These are phyloP conservation scores for Ceratocystis lukuohia DNA, from an alignment of 2,329 filamentous ascomycete genomes.

Conservation along the genomic window DNA sequence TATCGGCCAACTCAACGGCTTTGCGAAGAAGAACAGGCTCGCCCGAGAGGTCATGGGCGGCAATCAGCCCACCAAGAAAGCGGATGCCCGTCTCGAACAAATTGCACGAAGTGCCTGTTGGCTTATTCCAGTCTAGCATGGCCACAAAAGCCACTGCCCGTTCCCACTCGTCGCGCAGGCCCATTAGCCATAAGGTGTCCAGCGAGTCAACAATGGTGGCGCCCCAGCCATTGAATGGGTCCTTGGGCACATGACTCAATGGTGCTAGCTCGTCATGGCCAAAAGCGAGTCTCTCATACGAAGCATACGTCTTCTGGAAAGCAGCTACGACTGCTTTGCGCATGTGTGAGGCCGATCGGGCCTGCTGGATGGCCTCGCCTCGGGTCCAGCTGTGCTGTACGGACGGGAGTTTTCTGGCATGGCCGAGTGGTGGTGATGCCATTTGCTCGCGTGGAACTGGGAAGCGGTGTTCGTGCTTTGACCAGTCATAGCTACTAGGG, in stretches of 20 bases:
- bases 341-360: constrained; percentile 21
- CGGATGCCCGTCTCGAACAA: constrained; percentile 60
- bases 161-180: constrained; percentile 49
- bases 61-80: constrained; percentile 54
- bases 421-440: constrained; percentile 18
- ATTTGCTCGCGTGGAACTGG: constrained; percentile 21
- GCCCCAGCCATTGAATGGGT: constrained; percentile 54
- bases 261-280: constrained; percentile 50
- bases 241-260: constrained; percentile 36
- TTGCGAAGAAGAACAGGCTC: constrained; percentile 45
- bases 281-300: constrained; percentile 52
- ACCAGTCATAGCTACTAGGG: constrained; percentile 22
- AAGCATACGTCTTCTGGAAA: constrained; percentile 43
- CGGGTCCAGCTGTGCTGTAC: constrained; percentile 14
- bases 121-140: constrained; percentile 47
- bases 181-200: constrained; percentile 64
- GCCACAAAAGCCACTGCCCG: constrained; percentile 46
- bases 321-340: constrained; percentile 35
- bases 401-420: not conserved
- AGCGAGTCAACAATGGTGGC: constrained; percentile 54
- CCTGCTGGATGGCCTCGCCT: constrained; percentile 13
- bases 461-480: constrained; percentile 20
- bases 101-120: constrained; percentile 38
- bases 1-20: constrained; percentile 47
- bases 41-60: constrained; percentile 54